phyloP scores from a whole-genome alignment of 2,329 filamentous ascomycete species.

The Thermomyces lanuginosus region DNA sequence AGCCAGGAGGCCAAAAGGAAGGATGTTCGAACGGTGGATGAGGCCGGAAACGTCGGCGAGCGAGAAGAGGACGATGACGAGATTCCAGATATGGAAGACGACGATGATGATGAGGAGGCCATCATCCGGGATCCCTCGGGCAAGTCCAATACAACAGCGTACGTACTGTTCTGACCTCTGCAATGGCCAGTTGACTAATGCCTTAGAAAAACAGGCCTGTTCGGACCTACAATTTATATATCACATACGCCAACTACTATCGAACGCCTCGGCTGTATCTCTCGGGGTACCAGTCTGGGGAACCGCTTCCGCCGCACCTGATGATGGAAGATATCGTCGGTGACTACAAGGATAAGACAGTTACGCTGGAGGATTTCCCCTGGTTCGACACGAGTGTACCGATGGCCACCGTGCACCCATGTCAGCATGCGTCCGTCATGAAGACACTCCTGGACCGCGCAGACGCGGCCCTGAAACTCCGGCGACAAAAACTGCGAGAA shows the following conservation, averaged over 20 bases:
- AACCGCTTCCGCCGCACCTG: slow-evolving; percentile 61
- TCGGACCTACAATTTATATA: slow-evolving; percentile 95
- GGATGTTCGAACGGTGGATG: slow-evolving; percentile 78
- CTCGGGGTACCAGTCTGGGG: slow-evolving; percentile 70
- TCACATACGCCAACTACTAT: slow-evolving; percentile 94
- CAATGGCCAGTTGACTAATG: background rate
- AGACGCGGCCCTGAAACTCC: slow-evolving; percentile 78
- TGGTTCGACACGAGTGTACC: slow-evolving; percentile 85
- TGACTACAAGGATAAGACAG: slow-evolving; percentile 96
- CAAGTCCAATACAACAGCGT: slow-evolving; percentile 37
- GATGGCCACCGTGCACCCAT: slow-evolving; percentile 93
- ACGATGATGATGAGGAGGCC: slow-evolving; percentile 82
- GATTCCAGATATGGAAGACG: slow-evolving; percentile 96
- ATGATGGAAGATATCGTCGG: slow-evolving; percentile 98
- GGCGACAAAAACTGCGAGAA: slow-evolving; percentile 62
- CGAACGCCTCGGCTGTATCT: slow-evolving; percentile 89
- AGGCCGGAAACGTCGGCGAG: slow-evolving; percentile 71
- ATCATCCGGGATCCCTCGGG: slow-evolving; percentile 64
- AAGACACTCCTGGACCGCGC: slow-evolving; percentile 91
- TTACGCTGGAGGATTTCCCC: slow-evolving; percentile 92
- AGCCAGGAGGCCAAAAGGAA: slow-evolving; percentile 59
- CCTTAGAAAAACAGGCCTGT: slow-evolving; percentile 41
- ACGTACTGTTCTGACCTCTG: slow-evolving; percentile 15
- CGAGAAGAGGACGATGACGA: slow-evolving; percentile 53
- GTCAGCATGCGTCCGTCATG: slow-evolving; percentile 96